Conservation (phyloP, 371 early-diverging fungal genomes). For the Conidiobolus incongruus region DNA sequence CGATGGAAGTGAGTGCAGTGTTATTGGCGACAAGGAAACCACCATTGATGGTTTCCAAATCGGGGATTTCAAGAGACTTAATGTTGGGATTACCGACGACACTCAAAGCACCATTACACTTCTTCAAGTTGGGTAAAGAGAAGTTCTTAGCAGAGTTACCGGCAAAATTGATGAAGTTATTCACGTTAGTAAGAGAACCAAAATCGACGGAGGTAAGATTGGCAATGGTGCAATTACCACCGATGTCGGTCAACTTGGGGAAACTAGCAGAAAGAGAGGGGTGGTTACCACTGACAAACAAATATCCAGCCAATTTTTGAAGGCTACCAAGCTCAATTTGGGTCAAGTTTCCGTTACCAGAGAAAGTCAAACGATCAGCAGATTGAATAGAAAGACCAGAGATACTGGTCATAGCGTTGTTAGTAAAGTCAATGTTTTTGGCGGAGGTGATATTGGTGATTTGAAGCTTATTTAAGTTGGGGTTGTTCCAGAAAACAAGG, state of each 20-base stretch:
- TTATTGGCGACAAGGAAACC: constrained; percentile 15
- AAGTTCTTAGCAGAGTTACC: constrained; percentile 12
- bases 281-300: constrained; percentile 1
- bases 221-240: constrained; percentile 1
- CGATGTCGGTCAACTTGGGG: background rate
- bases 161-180: constrained; percentile 9
- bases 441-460: background rate
- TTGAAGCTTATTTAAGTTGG: too few relatives aligned
- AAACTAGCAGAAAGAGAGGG: background rate
- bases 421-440: background rate
- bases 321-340: background rate
- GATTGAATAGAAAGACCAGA: too few relatives aligned
- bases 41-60: constrained; percentile 12
- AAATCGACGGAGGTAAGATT: background rate
- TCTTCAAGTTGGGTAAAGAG: constrained; percentile 8
- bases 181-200: background rate
- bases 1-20: constrained; percentile 7
- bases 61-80: constrained; percentile 9
- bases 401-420: too few relatives aligned
- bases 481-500: too few relatives aligned
- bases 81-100: constrained; percentile 12
- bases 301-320: background rate
- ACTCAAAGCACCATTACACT: constrained; percentile 12
- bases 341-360: too few relatives aligned
- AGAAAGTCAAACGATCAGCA: too few relatives aligned